Evolutionary conservation across 2,329 filamentous ascomycete genomes (phyloP).

Genomic region (Hypoxylon sp.): DNA sequence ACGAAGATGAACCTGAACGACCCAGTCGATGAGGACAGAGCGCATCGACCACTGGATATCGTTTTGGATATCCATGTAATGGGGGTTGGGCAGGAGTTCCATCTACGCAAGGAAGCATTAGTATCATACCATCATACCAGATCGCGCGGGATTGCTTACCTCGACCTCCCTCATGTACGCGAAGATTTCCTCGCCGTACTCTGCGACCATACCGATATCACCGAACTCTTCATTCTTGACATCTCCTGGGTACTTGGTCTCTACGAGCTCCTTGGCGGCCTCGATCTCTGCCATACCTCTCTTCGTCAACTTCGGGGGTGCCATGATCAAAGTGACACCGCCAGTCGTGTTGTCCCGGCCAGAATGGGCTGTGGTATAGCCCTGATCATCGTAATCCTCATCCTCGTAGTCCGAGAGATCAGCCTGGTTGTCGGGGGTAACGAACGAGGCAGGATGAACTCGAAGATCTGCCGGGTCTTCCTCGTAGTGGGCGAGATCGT

Average conservation of each 20-base stretch:
- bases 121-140: conserved; percentile 21
- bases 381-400: conserved; percentile 75
- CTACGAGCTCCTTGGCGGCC: conserved; percentile 74
- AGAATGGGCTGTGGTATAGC: conserved; percentile 83
- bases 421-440: conserved; percentile 57
- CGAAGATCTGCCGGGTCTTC: conserved; percentile 1
- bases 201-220: conserved; percentile 97
- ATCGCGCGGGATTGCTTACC: conserved; percentile 64
- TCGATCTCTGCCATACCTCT: conserved; percentile 82
- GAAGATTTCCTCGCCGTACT: conserved; percentile 97
- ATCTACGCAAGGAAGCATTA: conserved; percentile 63
- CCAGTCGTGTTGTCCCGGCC: conserved; percentile 71
- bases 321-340: conserved; percentile 67
- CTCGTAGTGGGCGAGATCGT: conserved; percentile 15
- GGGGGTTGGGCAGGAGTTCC: conserved; percentile 85
- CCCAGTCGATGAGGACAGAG: conserved; percentile 96
- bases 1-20: conserved; percentile 94
- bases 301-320: conserved; percentile 80
- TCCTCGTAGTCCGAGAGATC: conserved; percentile 75
- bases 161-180: conserved; percentile 91
- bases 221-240: conserved; percentile 87
- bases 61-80: conserved; percentile 98
- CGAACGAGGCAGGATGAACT: conserved; percentile 15
- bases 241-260: conserved; percentile 77
- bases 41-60: conserved; percentile 99